phyloP scores from a whole-genome alignment of 2,329 filamentous ascomycete genomes.

The Capronia coronata region DNA sequence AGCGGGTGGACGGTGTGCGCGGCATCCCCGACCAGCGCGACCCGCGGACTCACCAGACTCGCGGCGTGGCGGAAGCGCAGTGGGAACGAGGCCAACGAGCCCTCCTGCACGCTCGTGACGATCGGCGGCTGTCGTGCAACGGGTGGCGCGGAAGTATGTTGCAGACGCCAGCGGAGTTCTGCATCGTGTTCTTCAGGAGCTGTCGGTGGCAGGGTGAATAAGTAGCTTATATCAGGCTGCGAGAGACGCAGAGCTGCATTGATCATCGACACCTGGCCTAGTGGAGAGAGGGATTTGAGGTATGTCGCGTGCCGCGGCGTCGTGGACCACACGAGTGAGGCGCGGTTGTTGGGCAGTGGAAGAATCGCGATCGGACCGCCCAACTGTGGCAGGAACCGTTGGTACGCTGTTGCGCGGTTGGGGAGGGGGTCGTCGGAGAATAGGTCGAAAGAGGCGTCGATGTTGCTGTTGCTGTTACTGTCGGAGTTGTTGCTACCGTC shows the following conservation, averaged over 20 bases:
- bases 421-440: constrained; percentile 25
- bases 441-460: constrained; percentile 38
- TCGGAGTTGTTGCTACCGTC: constrained; percentile 1
- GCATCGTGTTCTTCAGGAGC: constrained; percentile 15
- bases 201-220: constrained; percentile 59
- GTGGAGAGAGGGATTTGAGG: constrained; percentile 65
- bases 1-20: constrained; percentile 93
- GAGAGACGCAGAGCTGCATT: constrained; percentile 87
- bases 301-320: constrained; percentile 70
- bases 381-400: constrained; percentile 79
- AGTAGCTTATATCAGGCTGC: constrained; percentile 71
- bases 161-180: constrained; percentile 75
- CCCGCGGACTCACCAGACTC: constrained; percentile 81
- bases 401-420: constrained; percentile 63
- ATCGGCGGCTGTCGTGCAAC: constrained; percentile 53
- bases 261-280: constrained; percentile 77
- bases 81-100: constrained; percentile 81
- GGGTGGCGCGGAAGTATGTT: constrained; percentile 55
- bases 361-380: constrained; percentile 81
- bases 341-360: constrained; percentile 73
- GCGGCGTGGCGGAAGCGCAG: constrained; percentile 89
- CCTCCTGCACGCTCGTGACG: constrained; percentile 66
- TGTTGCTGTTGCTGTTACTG: neutral
- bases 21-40: constrained; percentile 87
- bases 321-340: constrained; percentile 92